Base-by-base conservation (phyloP, 345 rosid species). In the Punica granatum region DNA sequence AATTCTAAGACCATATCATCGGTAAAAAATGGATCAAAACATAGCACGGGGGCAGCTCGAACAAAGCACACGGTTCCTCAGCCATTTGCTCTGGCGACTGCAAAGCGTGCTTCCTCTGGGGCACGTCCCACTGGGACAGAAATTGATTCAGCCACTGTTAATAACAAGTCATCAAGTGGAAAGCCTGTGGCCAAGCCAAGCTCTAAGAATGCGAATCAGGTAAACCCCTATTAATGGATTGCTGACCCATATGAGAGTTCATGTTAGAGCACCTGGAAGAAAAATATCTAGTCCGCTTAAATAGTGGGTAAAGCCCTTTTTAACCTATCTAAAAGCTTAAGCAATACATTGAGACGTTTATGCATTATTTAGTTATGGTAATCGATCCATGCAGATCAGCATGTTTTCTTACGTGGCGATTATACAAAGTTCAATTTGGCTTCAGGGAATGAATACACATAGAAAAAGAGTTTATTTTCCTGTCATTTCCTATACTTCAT, bases 21-120 rank as follows among this genome's bases (percentile, higher is more conserved):
- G 6, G 39, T 77, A 3, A 62, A 69, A 61, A 79, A 81, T 1
- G 54, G 71, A 48, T 26, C 35, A 35, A 68, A 68, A 59, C 23
- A 56, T 26, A 56, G 34, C 58, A 31, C 77, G n/a, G 75, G 70
- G 70, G 70, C 68, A 41, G 58, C 61, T 18, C 72, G 53, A 18
- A 53, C 61, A 8, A 75, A 46, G 35, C 68, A 18, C 35, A 77
- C 84, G 69, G 77, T 77, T 41, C 82, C 87, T 1, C 86, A 73
- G 67, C 85, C 89, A 9, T 82, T 82, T 75, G 76, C 85, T 60
- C 65, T 76, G 64, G 80, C 87, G 58, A 78, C 86, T 73, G 87
- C 81, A 70, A 84, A 76, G 75, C 76, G 70, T 35, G 85, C 81
- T 67, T 67, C 76, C 3, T 34, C 56, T 21, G 14, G 62, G 51